These are phyloP conservation scores for Penicillium robsamsonii DNA, from an alignment of 495 filamentous ascomycete genomes.

Conservation along the genomic window DNA sequence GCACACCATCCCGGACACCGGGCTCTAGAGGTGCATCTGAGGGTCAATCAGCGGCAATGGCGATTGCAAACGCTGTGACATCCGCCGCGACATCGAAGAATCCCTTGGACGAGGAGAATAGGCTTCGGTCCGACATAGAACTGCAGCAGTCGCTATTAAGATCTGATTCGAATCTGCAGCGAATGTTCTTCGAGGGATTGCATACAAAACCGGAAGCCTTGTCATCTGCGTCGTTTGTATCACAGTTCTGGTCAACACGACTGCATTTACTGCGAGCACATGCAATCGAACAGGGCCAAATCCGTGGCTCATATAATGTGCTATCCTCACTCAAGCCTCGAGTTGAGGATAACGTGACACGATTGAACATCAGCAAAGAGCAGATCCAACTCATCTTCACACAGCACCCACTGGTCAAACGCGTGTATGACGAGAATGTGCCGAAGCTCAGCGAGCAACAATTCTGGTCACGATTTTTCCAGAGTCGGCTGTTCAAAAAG, in stretches of 20 bases:
- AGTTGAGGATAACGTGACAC: slow-evolving; percentile 70
- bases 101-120: slow-evolving; percentile 72
- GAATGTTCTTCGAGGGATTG: slow-evolving; percentile 78
- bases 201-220: slow-evolving; percentile 78
- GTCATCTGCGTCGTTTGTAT: slow-evolving; percentile 70
- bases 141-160: slow-evolving; percentile 84
- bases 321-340: slow-evolving; percentile 84
- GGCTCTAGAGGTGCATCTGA: slow-evolving; percentile 34
- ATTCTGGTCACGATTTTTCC: slow-evolving; percentile 93
- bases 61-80: slow-evolving; percentile 55
- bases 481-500: slow-evolving; percentile 84
- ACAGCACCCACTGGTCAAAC: slow-evolving; percentile 87
- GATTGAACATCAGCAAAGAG: slow-evolving; percentile 83
- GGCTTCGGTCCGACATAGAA: slow-evolving; percentile 67
- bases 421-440: slow-evolving; percentile 90
- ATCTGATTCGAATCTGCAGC: slow-evolving; percentile 64
- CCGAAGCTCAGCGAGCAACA: slow-evolving; percentile 74
- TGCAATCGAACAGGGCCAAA: slow-evolving; percentile 83
- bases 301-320: slow-evolving; percentile 85
- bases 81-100: slow-evolving; percentile 44
- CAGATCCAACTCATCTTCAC: slow-evolving; percentile 90
- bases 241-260: slow-evolving; percentile 90
- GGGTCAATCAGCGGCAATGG: slow-evolving; percentile 55
- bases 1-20: slow-evolving; percentile 37
- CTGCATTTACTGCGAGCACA: slow-evolving; percentile 82